Conservation (phyloP, 2,329 filamentous ascomycete species). For the Diplodia seriata region DNA sequence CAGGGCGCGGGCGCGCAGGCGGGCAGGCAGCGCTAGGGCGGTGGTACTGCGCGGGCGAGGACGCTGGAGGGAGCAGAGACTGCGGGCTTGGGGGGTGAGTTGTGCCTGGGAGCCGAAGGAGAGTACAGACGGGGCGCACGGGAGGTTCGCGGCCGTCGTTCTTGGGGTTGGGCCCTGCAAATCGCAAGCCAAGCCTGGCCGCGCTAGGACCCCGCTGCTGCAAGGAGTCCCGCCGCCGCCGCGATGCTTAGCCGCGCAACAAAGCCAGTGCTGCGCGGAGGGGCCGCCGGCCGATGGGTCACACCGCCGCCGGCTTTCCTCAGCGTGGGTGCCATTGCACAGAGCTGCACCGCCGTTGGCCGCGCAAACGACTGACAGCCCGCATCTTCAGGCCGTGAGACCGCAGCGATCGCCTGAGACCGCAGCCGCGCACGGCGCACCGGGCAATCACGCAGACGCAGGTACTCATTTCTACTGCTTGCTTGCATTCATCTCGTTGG, state of each 20-base stretch:
- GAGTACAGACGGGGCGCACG: conserved; percentile 26
- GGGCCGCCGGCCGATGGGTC: not conserved
- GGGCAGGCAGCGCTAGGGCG: conserved; percentile 17
- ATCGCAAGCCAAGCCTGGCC: conserved; percentile 14
- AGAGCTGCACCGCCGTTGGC: conserved; percentile 19
- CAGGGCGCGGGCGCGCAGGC: conserved; percentile 3
- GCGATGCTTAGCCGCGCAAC: conserved; percentile 7
- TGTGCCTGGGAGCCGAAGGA: conserved; percentile 16
- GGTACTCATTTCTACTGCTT: conserved; percentile 27
- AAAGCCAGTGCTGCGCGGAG: not conserved
- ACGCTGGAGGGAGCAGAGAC: conserved; percentile 6
- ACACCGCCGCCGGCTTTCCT: conserved; percentile 12
- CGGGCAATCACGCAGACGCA: conserved; percentile 15
- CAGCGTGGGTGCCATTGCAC: conserved; percentile 22
- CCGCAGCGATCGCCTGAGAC: conserved; percentile 11
- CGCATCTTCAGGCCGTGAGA: conserved; percentile 22
- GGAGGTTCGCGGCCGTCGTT: conserved; percentile 20
- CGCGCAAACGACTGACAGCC: not conserved
- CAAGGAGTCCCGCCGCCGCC: conserved; percentile 22
- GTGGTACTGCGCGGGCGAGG: conserved; percentile 18
- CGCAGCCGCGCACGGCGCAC: not conserved
- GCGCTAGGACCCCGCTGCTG: conserved; percentile 17
- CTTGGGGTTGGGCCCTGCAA: conserved; percentile 10
- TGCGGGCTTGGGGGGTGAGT: conserved; percentile 15
- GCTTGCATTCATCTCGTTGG: conserved; percentile 28